phyloP scores from a whole-genome alignment of 2,329 filamentous ascomycete species.

The Fusarium penzigii region DNA sequence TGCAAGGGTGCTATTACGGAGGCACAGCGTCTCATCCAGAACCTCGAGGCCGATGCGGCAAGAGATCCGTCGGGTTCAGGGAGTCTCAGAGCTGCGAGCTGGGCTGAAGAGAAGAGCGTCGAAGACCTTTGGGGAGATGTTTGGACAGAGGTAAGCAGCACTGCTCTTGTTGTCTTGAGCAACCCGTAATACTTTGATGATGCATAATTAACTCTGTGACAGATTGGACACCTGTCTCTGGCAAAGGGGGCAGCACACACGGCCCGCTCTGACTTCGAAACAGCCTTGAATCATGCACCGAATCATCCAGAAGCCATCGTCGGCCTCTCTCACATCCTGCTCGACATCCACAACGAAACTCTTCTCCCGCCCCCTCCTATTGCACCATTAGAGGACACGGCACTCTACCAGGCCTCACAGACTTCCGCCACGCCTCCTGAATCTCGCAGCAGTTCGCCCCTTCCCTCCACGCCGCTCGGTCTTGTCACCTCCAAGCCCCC shows the following conservation, averaged over 20 bases:
- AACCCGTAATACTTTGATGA: not conserved
- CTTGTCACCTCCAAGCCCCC: slow-evolving; percentile 35
- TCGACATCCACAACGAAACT: slow-evolving; percentile 78
- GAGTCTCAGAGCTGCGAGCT: slow-evolving; percentile 65
- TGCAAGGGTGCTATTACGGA: slow-evolving; percentile 78
- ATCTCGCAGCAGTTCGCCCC: slow-evolving; percentile 15
- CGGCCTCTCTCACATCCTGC: slow-evolving; percentile 78
- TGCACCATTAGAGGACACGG: slow-evolving; percentile 40
- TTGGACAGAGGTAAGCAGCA: slow-evolving; percentile 68
- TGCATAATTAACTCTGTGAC: slow-evolving; percentile 26
- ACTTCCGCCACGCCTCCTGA: slow-evolving; percentile 1
- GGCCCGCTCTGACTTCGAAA: slow-evolving; percentile 78
- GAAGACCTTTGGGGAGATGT: slow-evolving; percentile 86
- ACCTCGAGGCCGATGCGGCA: slow-evolving; percentile 67
- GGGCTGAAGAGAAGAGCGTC: slow-evolving; percentile 78
- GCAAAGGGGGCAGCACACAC: slow-evolving; percentile 64
- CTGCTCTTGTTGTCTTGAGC: not conserved
- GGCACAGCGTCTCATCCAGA: slow-evolving; percentile 73
- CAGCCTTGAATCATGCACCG: slow-evolving; percentile 74
- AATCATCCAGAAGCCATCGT: slow-evolving; percentile 82
- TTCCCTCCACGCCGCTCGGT: slow-evolving; percentile 51
- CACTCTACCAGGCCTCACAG: slow-evolving; percentile 1
- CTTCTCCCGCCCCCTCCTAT: slow-evolving; percentile 61
- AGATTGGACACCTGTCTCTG: slow-evolving; percentile 69
- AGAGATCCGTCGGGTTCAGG: slow-evolving; percentile 63